These are phyloP conservation scores for Penicillium argentinense DNA, from an alignment of 495 filamentous ascomycete genomes.

Conservation along the genomic window DNA sequence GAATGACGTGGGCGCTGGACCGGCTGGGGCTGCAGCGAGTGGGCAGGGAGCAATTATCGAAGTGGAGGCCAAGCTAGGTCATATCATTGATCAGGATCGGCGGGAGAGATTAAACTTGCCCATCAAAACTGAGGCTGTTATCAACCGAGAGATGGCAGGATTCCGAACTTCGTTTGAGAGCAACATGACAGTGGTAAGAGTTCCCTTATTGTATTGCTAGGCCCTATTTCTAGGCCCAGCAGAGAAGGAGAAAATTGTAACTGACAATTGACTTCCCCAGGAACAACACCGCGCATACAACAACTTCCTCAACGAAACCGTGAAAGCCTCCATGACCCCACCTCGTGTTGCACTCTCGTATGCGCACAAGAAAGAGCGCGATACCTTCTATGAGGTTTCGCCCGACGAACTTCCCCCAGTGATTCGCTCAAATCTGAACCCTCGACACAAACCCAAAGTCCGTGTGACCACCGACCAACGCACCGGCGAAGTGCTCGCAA, in stretches of 20 bases:
- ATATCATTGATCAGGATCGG: conserved; percentile 67
- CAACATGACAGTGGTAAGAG: conserved; percentile 79
- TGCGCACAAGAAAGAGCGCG: conserved; percentile 74
- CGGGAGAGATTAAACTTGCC: conserved; percentile 65
- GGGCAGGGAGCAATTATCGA: conserved; percentile 74
- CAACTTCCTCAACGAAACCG: conserved; percentile 71
- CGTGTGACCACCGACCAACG: conserved; percentile 77
- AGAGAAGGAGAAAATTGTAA: no score
- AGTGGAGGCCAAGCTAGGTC: conserved; percentile 89
- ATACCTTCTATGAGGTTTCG: conserved; percentile 79
- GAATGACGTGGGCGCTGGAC: conserved; percentile 48
- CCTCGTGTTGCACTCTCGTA: conserved; percentile 73
- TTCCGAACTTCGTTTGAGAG: conserved; percentile 65
- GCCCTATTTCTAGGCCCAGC: no score
- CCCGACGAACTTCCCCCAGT: conserved; percentile 53
- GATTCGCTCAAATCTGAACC: conserved; percentile 55
- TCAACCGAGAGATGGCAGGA: conserved; percentile 52
- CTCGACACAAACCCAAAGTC: conserved; percentile 63
- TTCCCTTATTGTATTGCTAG: no score
- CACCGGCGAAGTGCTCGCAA: conserved; percentile 68
- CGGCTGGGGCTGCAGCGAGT: conserved; percentile 45
- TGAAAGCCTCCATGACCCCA: conserved; percentile 46
- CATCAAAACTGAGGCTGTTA: conserved; percentile 63
- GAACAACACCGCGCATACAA: conserved; percentile 77
- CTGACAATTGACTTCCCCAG: conserved; percentile 38